Base-by-base conservation (phyloP, 2,329 filamentous ascomycete species). In the Paracoccidioides brasiliensis region DNA sequence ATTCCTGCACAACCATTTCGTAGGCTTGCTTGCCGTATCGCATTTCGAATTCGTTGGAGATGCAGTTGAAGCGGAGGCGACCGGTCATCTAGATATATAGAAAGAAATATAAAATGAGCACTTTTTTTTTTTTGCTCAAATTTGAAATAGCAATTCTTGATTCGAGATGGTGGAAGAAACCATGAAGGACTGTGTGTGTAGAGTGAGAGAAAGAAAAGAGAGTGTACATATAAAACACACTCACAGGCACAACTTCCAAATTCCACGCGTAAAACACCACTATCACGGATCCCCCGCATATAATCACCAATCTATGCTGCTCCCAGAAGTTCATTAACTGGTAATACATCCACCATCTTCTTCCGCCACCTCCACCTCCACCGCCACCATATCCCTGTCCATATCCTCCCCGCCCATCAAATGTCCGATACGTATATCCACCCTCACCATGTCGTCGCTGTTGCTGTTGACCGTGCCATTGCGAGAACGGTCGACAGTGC, bases 31-130 rank as follows among this genome's bases (percentile, higher is more conserved):
- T 58, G 1, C 74, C 75, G 55, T 68, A 63, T 14, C 63, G 61
- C 40, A 77, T 63, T 63, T 82, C 80, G 4, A 66, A 62, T 0
- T 68, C 60, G 1, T 72, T 64, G 1, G 72, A 72, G 12, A 83
- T 66, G 55, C 79, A 73, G 61, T 83, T 83, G 71, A 84, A 84
- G 22, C 81, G 76, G 42, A 75, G 70, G 2, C 81, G 75, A 4
- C 77, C 77, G 1, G 79, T 80, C 53, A 80, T 68, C 67, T 76
- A 60, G 28, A 37, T 3, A 46, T n/a, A 10, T n/a, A 14, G 9
- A 8, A 3, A 63, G 7, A 58, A 49, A 12, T 4, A 15, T 10
- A 5, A 22, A 15, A 8, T 49, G 4, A 49, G 33, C 33, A 22
- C n/a, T 37, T 35, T 14, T 32, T 37, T 35, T 14, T 32, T 14